phyloP scores from a whole-genome alignment of 1,284 basidiomycete species.

The Boletellus deceptivus region DNA sequence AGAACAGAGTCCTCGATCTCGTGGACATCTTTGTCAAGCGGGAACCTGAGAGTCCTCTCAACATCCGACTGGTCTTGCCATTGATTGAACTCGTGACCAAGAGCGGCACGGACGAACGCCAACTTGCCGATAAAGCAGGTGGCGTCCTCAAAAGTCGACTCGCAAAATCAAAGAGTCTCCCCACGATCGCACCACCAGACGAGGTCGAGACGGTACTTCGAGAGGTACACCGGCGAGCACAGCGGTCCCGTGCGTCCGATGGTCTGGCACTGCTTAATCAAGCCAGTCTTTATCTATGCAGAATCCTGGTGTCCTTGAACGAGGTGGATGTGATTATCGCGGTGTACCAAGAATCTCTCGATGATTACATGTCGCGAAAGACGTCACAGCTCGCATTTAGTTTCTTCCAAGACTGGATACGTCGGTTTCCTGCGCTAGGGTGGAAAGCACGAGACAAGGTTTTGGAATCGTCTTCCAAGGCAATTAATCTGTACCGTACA shows the following conservation, averaged over 20 bases:
- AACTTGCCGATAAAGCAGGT: slow-evolving; percentile 82
- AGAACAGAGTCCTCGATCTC: slow-evolving; percentile 91
- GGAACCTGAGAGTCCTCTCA: slow-evolving; percentile 66
- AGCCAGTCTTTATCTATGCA: slow-evolving; percentile 73
- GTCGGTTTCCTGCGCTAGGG: slow-evolving; percentile 62
- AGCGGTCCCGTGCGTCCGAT: slow-evolving; percentile 66
- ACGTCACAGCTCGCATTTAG: slow-evolving; percentile 69
- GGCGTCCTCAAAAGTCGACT: slow-evolving; percentile 77
- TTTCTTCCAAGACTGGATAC: slow-evolving; percentile 82
- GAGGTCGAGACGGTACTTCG: slow-evolving; percentile 53
- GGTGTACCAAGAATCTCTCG: slow-evolving; percentile 67
- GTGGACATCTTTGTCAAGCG: slow-evolving; percentile 82
- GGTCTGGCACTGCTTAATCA: slow-evolving; percentile 62
- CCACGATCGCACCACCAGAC: slow-evolving; percentile 33
- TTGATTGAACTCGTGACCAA: slow-evolving; percentile 72
- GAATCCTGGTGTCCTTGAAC: slow-evolving; percentile 49
- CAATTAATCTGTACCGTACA: slow-evolving; percentile 75
- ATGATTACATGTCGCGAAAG: slow-evolving; percentile 82
- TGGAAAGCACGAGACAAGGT: slow-evolving; percentile 69
- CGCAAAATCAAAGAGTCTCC: slow-evolving; percentile 71
- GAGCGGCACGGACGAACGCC: slow-evolving; percentile 73
- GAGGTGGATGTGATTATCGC: slow-evolving; percentile 46
- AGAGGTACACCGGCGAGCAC: slow-evolving; percentile 74
- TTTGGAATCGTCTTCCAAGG: slow-evolving; percentile 50
- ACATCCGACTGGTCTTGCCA: slow-evolving; percentile 71